A percentile compares a stretch with the other conserved stretches of the same genome.
These are phyloP conservation scores for Biscutella laevigata DNA, from an alignment of 441 rosid species.

Conservation along the genomic window DNA sequence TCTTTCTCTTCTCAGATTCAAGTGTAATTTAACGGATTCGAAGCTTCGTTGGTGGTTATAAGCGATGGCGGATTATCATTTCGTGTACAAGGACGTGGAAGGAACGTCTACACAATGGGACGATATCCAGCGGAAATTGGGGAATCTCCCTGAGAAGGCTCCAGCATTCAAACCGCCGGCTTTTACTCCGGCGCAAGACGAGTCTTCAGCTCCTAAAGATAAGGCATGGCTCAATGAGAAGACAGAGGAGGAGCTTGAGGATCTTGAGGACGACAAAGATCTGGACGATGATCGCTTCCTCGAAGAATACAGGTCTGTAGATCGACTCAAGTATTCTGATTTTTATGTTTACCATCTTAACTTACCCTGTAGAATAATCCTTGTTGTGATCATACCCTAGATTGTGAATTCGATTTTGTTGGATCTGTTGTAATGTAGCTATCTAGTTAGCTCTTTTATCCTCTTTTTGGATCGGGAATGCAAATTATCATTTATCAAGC, in stretches of 20 bases:
- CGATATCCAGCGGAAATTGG: conserved; percentile 91
- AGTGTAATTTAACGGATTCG: neutral
- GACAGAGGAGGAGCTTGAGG: conserved; percentile 81
- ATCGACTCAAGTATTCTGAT: conserved; percentile 3
- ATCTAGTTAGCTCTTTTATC: neutral
- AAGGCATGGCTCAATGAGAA: conserved; percentile 62
- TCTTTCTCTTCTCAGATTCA: conserved; percentile 11
- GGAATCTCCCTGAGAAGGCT: conserved; percentile 78
- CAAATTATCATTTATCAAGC: conserved; percentile 3
- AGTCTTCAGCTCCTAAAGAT: conserved; percentile 64
- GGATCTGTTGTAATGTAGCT: conserved; percentile 16
- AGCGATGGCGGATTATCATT: conserved; percentile 88
- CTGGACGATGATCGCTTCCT: conserved; percentile 94
- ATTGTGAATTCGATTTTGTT: neutral
- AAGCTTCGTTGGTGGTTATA: neutral
- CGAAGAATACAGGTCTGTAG: conserved; percentile 67
- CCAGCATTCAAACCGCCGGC: conserved; percentile 83
- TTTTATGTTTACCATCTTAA: neutral
- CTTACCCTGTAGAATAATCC: neutral
- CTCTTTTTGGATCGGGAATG: neutral
- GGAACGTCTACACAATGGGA: conserved; percentile 99
- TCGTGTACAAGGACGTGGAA: conserved; percentile 85
- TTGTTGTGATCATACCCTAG: neutral
- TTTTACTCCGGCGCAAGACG: conserved; percentile 61
- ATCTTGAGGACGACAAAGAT: conserved; percentile 69